Base-by-base conservation (phyloP, 129 eudicot species). In the Artemisia annua region DNA sequence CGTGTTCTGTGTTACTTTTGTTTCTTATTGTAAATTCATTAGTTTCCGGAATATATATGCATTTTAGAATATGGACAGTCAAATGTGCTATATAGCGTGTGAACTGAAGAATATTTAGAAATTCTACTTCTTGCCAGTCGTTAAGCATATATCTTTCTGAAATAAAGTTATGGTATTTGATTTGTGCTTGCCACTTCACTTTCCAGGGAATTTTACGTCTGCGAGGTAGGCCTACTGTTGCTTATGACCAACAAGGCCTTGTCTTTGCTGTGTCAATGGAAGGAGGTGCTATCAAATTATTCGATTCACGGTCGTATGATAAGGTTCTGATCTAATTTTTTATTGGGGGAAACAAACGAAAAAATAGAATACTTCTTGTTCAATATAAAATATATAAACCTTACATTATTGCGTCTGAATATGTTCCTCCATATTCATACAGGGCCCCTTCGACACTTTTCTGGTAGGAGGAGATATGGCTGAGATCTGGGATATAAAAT, bases 261-360 rank as follows among this genome's bases (percentile, higher is more conserved):
- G 97, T 94, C 48, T 94, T 94, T 90, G 98, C 97, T 3, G 98
- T 94, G 79, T 89, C 97, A 46, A 93, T 94, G 98, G 98, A 94
- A 88, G 98, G 98, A 65, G 97, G 98, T 73, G 98, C 96, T 77
- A 83, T 94, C 74, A 94, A 89, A 75, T 68, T 94, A 71, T 94
- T 94, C 64, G 98, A 94, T 78, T 94, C 98, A 35, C 81, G 98
- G 18, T 90, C 97, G 9, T 94, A 84, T 78, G 98, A 94, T 81
- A 94, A 94, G 96, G 98, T 94, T 80, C 49, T 55, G 49, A 57
- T 35, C 65, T 63, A 60, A 18, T 52, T 7, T 72, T 48, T 52
- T 39, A 8, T 15, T 43, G 30, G 7, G 24, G 43, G 3, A 61
- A 70, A 39, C 28, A 62, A 32, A 44, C 59, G 51, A 48, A 32